Base-by-base conservation (phyloP, 208 protist species). In the Zelonia costaricensis region DNA sequence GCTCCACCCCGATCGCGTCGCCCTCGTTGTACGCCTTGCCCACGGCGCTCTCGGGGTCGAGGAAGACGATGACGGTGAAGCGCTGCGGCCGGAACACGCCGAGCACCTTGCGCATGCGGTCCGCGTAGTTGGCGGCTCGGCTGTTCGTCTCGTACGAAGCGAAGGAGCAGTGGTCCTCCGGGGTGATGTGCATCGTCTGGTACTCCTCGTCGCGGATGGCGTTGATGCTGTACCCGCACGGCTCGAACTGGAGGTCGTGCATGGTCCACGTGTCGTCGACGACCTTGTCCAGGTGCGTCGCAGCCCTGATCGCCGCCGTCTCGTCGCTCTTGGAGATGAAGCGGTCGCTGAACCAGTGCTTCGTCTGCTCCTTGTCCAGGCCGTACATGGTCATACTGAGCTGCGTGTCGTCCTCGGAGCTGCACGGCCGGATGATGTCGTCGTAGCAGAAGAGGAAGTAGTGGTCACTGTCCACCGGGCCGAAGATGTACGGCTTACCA, bases 101-200 rank as follows among this genome's bases (percentile, higher is more conserved):
- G 22, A 93, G 73, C 8, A 93, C 84, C 40, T 76, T 88, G 10
- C 55, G 33, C 44, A 92, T 78, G 10, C 82, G 73, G 30, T 77
- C 78, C 13, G 68, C 65, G 72, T 90, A 92, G 63, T 92, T 84
- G 7, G 62, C 70, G 8, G 72, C 82, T 8, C 66, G 68, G 33
- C 60, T 81, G 79, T 98, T 98, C 18, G 96, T 98, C 65, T 98
- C 94, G 77, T 97, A 98, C 15, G 85, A 95, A 15, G 88, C 96
- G 63, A 97, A 98, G 23, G 82, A 94, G 76, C 90, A 97, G 71
- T 95, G 82, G 30, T 86, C 70, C 69, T 98, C 93, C 0, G 96
- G 96, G 46, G 96, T 98, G 72, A 98, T 96, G 81, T 98, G 96
- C 51, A 97, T 96, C 9, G 96, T 98, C 61, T 88, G 93, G 75